A percentile compares a stretch with the other conserved stretches of the same genome.
phyloP scores from a whole-genome alignment of 768 basidiomycete genomes.

The Cubamyces lactineus region DNA sequence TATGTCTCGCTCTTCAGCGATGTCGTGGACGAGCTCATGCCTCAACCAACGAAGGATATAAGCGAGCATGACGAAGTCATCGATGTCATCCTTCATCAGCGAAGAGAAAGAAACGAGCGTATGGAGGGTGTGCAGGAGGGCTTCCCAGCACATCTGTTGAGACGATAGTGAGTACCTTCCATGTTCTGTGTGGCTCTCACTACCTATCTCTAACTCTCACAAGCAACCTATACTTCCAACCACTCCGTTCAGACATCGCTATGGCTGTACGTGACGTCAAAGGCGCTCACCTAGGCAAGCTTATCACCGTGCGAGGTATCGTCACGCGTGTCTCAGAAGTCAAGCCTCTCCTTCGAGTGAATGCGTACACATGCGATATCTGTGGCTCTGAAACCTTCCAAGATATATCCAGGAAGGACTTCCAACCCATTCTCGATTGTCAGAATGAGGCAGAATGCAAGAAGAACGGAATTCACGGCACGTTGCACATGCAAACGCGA shows the following conservation, averaged over 20 bases:
- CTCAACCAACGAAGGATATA: constrained; percentile 86
- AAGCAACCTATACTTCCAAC: constrained; percentile 94
- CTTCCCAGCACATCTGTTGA: constrained; percentile 89
- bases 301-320: constrained; percentile 97
- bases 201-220: constrained; percentile 19
- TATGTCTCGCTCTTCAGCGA: constrained; percentile 89
- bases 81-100: constrained; percentile 94
- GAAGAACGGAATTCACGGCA: constrained; percentile 85
- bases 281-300: constrained; percentile 81
- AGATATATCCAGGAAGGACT: constrained; percentile 90
- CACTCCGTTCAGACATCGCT: constrained; percentile 71
- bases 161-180: constrained; percentile 82
- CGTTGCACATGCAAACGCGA: constrained; percentile 97
- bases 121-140: constrained; percentile 71
- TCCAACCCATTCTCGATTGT: constrained; percentile 88
- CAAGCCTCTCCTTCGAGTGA: constrained; percentile 94
- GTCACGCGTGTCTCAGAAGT: constrained; percentile 99
- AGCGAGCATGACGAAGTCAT: constrained; percentile 92
- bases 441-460: constrained; percentile 84
- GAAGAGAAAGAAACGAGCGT: constrained; percentile 85
- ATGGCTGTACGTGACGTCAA: constrained; percentile 93
- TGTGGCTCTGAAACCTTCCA: constrained; percentile 99
- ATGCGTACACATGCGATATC: constrained; percentile 97
- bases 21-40: constrained; percentile 89
- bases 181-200: background rate